A percentile compares a stretch with the other conserved stretches of the same genome.
phyloP scores from a whole-genome alignment of 164 flowering plant species.

The Cinnamomum micranthum region DNA sequence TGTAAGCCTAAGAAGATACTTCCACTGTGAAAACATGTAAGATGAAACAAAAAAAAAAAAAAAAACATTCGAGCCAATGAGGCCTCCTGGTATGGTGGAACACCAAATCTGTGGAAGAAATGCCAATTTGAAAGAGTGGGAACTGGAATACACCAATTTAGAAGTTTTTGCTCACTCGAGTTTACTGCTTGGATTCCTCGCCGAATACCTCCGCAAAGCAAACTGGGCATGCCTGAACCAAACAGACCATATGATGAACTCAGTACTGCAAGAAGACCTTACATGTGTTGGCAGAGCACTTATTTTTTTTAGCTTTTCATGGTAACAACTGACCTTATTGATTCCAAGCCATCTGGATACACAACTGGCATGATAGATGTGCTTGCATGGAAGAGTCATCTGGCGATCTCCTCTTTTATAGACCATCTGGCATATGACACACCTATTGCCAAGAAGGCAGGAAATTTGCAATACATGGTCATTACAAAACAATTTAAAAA shows the following conservation, averaged over 20 bases:
- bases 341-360: constrained; percentile 82
- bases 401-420: constrained; percentile 63
- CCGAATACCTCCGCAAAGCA: constrained; percentile 13
- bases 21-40: no score
- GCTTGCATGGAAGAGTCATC: constrained; percentile 82
- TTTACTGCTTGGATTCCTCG: constrained; percentile 2
- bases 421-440: constrained; percentile 93
- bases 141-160: no score
- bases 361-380: constrained; percentile 65
- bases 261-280: not conserved
- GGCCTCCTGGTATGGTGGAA: no score
- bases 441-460: constrained; percentile 29
- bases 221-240: constrained; percentile 18
- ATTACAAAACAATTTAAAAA: not conserved
- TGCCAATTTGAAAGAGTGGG: no score
- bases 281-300: not conserved
- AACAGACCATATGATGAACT: not conserved
- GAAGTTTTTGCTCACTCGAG: no score
- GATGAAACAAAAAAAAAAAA: no score
- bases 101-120: no score
- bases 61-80: no score
- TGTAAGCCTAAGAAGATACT: no score
- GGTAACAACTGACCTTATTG: constrained; percentile 56
- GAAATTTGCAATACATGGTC: not conserved
- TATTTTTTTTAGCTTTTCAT: not conserved